phyloP scores from a whole-genome alignment of 2,329 filamentous ascomycete species.

The Hypoxylon sp. region DNA sequence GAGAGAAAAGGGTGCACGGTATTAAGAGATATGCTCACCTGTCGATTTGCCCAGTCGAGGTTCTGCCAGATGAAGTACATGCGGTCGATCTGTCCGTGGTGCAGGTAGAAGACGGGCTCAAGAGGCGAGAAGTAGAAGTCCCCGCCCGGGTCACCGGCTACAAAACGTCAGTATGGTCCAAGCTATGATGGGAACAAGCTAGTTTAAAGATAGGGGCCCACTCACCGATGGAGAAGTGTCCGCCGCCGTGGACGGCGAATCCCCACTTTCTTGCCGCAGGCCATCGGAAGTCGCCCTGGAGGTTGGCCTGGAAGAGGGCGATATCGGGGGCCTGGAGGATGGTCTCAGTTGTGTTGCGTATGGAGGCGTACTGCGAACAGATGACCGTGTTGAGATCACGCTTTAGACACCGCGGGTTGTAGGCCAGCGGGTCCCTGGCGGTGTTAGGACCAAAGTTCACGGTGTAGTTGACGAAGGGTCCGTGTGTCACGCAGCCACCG shows the following conservation, averaged over 20 bases:
- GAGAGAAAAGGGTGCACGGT: constrained; percentile 6
- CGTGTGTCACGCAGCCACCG: constrained; percentile 66
- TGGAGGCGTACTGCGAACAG: constrained; percentile 49
- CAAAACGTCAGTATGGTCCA: not conserved
- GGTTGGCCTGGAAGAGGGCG: constrained; percentile 57
- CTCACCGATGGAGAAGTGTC: constrained; percentile 56
- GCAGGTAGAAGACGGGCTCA: constrained; percentile 63
- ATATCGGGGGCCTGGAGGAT: constrained; percentile 57
- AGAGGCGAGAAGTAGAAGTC: constrained; percentile 62
- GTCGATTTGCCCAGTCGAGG: constrained; percentile 58
- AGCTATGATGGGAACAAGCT: not conserved
- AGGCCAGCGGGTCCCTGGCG: constrained; percentile 51
- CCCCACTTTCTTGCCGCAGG: constrained; percentile 49
- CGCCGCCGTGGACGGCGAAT: constrained; percentile 55
- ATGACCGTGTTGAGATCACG: constrained; percentile 58
- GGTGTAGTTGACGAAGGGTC: constrained; percentile 61
- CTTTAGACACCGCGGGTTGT: constrained; percentile 62
- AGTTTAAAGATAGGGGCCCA: not conserved
- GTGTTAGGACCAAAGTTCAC: constrained; percentile 59
- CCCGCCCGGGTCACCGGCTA: constrained; percentile 62
- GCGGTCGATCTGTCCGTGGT: constrained; percentile 64
- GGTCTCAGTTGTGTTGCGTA: constrained; percentile 56
- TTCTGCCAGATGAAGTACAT: constrained; percentile 66
- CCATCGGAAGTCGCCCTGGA: constrained; percentile 58
- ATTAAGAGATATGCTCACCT: constrained; percentile 46